A percentile compares a stretch with the other conserved stretches of the same genome.
Conservation (phyloP, 768 basidiomycete genomes). For the Inosperma sp. region DNA sequence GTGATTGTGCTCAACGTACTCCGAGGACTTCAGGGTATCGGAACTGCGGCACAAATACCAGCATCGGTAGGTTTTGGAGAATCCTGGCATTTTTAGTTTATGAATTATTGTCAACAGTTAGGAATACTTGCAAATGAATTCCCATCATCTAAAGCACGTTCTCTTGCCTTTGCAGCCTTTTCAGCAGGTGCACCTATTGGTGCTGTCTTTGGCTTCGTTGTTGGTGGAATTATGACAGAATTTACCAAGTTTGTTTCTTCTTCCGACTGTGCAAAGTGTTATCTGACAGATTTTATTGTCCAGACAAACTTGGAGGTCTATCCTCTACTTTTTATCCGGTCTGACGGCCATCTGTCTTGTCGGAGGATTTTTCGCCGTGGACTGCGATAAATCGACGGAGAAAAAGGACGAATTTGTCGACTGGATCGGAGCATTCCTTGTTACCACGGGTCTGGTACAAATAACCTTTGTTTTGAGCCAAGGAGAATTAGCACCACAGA, state of each 20-base stretch:
- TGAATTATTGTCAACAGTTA: too few relatives aligned
- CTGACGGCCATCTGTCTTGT: conserved; percentile 49
- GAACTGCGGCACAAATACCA: too few relatives aligned
- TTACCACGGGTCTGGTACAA: conserved; percentile 71
- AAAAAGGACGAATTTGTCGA: conserved; percentile 53
- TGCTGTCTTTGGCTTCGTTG: conserved; percentile 58
- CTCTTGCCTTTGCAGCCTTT: conserved; percentile 78
- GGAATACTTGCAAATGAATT: conserved; percentile 82
- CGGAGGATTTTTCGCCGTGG: conserved; percentile 55
- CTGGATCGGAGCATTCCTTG: too few relatives aligned
- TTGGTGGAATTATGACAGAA: conserved; percentile 70
- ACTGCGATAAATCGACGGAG: conserved; percentile 45
- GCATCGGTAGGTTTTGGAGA: conserved; percentile 50
- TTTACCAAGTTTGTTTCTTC: conserved; percentile 34
- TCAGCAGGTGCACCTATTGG: conserved; percentile 83
- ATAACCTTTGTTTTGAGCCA: conserved; percentile 72
- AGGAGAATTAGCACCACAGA: conserved; percentile 50
- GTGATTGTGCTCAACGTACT: conserved; percentile 61
- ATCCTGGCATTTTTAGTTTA: too few relatives aligned
- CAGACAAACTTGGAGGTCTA: conserved; percentile 62
- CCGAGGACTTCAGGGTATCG: conserved; percentile 73
- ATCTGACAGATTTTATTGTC: neutral
- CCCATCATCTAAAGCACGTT: conserved; percentile 58
- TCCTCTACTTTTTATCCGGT: conserved; percentile 53
- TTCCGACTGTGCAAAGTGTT: neutral